These are phyloP conservation scores for Psilocybe mexicana DNA, from an alignment of 1,284 basidiomycete genomes.

Conservation along the genomic window DNA sequence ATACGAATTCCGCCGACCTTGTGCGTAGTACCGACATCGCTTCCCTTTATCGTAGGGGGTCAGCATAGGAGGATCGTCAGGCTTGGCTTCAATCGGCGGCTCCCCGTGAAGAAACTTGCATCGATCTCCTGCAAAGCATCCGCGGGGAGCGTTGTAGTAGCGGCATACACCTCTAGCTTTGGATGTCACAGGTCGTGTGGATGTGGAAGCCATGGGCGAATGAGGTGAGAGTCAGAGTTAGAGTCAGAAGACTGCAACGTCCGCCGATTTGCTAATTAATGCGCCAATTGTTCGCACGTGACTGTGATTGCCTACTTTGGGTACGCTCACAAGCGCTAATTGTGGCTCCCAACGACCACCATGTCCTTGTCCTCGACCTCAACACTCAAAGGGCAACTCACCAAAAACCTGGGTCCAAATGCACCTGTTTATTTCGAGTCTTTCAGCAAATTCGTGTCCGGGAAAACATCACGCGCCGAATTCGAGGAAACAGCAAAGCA, in stretches of 20 bases:
- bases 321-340: neutral
- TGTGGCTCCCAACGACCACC: neutral
- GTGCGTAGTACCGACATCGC: constrained; percentile 61
- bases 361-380: constrained; percentile 79
- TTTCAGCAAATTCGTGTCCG: constrained; percentile 66
- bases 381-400: constrained; percentile 70
- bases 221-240: neutral
- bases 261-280: neutral
- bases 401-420: constrained; percentile 58
- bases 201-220: constrained; percentile 40
- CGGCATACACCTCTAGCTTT: constrained; percentile 64
- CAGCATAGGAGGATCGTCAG: constrained; percentile 35
- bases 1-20: constrained; percentile 39
- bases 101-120: constrained; percentile 77
- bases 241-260: neutral
- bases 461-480: constrained; percentile 67
- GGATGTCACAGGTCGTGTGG: constrained; percentile 55
- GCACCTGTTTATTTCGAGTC: constrained; percentile 62
- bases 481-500: constrained; percentile 72
- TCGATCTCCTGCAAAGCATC: constrained; percentile 61
- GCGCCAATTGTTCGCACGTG: constrained; percentile 10
- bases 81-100: constrained; percentile 20
- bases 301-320: neutral
- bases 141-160: constrained; percentile 58
- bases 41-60: constrained; percentile 72